Evolutionary conservation across 768 basidiomycete genomes (phyloP), one percentile per base, ranked within the genome.

Genomic region (Suillus plorans): DNA sequence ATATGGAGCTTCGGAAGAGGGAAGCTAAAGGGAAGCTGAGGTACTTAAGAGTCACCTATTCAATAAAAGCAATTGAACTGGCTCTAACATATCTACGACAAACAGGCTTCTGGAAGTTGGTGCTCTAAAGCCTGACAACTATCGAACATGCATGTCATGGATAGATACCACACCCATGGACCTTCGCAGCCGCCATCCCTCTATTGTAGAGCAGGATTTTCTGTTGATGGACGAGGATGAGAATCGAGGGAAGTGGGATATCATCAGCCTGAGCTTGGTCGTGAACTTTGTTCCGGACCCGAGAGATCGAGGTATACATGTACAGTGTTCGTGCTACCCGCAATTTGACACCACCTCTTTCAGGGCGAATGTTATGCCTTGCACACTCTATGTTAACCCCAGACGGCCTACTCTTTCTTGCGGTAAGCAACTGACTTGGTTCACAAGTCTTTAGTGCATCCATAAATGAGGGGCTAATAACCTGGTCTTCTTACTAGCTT

Each of bases 151-250:
- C 65, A 73, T 80, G 12, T 76, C 84, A 1, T 97, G 94, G 94
- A 86, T 97, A 60, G 80, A 85, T 20, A 82, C 81, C 36, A 86
- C 82, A 0, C 88, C 94, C 1, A 94, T 97, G 67, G 95, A 97
- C 72, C 78, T 97, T 65, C 88, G 86, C 67, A 91, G 95, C 12
- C 85, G 89, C 53, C 94, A 97, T 74, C 90, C 94, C 0, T 75
- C 80, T 44, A 96, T 97, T 34, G 31, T 80, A n/a, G 88, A 96
- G 73, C 94, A 95, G 73, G 93, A 97, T 73, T 96, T 97, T 70
- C 74, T 97, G 52, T 72, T 82, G 6, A 79, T 95, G 75, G 85
- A 89, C 60, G 69, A 74, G 60, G 72, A 69, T 20, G 78, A 82
- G 67, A 78, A 90, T 70, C 71, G 72, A 12, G 82, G 77, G 65